Conservation (phyloP, 1,284 basidiomycete genomes). For the Afroboletus lepidellus region DNA sequence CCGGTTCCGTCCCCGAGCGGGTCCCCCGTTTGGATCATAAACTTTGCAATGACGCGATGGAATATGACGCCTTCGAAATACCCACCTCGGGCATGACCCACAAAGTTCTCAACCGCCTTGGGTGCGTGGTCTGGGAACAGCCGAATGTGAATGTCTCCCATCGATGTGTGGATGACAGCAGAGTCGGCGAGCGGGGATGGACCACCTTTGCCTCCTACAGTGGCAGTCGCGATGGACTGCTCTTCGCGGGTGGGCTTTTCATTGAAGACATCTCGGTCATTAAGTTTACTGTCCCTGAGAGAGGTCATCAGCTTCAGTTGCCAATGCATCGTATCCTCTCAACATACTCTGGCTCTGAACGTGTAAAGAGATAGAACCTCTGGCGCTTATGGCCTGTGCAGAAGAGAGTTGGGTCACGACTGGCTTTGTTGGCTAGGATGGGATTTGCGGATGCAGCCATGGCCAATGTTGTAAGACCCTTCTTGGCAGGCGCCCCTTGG, state of each 20-base stretch:
- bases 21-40: constrained; percentile 99
- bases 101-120: constrained; percentile 97
- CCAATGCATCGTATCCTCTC: constrained; percentile 11
- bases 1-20: constrained; percentile 97
- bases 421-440: constrained; percentile 79
- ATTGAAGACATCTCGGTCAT: constrained; percentile 97
- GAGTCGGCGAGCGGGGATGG: constrained; percentile 69
- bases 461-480: constrained; percentile 79
- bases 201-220: constrained; percentile 48
- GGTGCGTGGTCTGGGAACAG: constrained; percentile 92
- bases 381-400: constrained; percentile 91
- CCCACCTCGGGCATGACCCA: constrained; percentile 86
- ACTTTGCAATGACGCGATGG: constrained; percentile 98
- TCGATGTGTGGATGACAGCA: constrained; percentile 92
- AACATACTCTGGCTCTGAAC: constrained; percentile 84
- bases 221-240: constrained; percentile 81
- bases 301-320: constrained; percentile 1
- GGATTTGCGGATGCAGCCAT: constrained; percentile 97
- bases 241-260: constrained; percentile 97
- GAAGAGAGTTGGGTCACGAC: constrained; percentile 89
- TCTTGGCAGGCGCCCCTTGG: constrained; percentile 91
- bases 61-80: constrained; percentile 96
- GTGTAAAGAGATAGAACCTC: constrained; percentile 97
- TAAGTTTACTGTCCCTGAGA: constrained; percentile 76
- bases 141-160: constrained; percentile 91